Evolutionary conservation across 352 stramenopile genomes (phyloP).

Genomic region (Globisporangium carolinianum): DNA sequence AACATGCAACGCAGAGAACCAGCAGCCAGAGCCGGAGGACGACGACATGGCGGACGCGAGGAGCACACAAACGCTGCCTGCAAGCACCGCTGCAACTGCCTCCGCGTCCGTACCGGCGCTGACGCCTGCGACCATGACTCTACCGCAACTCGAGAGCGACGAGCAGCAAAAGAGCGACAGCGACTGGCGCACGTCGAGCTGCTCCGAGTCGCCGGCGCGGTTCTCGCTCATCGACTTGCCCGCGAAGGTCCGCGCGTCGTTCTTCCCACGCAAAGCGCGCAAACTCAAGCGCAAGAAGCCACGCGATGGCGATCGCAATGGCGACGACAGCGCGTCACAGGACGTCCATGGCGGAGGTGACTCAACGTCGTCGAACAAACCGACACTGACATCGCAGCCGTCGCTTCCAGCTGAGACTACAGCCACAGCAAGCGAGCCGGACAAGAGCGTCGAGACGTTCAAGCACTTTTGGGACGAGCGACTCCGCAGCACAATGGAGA

Average conservation of each 20-base stretch:
- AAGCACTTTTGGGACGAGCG: conserved; percentile 78
- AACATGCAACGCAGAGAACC: conserved; percentile 1
- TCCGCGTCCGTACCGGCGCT: background rate
- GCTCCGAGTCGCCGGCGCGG: conserved; percentile 23
- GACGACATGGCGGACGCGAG: background rate
- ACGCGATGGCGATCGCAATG: background rate
- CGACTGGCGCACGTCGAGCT: conserved; percentile 44
- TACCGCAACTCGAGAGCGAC: conserved; percentile 4
- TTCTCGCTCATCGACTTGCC: conserved; percentile 44
- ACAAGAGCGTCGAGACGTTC: conserved; percentile 59
- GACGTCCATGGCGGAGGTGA: conserved; percentile 1
- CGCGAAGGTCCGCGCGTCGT: conserved; percentile 30
- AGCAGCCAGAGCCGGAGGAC: conserved; percentile 6
- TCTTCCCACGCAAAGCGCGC: conserved; percentile 25
- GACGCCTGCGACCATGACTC: background rate
- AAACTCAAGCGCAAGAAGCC: conserved; percentile 24
- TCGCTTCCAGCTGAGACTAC: conserved; percentile 10
- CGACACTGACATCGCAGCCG: conserved; percentile 19
- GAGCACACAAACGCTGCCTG: background rate
- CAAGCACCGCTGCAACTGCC: background rate
- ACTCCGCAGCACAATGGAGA: conserved; percentile 52
- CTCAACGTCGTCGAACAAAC: conserved; percentile 7
- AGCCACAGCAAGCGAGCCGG: conserved; percentile 5
- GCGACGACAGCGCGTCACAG: conserved; percentile 9
- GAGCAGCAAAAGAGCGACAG: conserved; percentile 15